Percentiles rank a stretch among this genome's conserved stretches.
These are phyloP conservation scores for Evansstolkia leycettana DNA, from an alignment of 495 filamentous ascomycete species.

Conservation along the genomic window DNA sequence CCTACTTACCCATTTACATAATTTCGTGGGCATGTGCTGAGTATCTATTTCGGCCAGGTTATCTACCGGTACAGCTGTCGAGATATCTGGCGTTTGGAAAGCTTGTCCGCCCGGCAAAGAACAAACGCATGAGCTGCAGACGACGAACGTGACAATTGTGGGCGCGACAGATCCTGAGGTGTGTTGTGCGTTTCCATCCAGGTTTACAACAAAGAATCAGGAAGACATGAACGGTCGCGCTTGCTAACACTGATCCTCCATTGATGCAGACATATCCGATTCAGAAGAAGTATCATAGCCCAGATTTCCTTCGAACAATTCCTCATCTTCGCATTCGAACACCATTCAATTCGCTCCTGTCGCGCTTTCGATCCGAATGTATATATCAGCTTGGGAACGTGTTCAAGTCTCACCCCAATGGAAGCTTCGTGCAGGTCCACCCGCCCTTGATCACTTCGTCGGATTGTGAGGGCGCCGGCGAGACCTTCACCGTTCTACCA, in stretches of 20 bases:
- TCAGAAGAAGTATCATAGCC: constrained; percentile 86
- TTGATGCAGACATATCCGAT: constrained; percentile 64
- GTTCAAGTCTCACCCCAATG: constrained; percentile 43
- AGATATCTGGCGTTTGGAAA: constrained; percentile 68
- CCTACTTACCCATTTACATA: too few relatives aligned
- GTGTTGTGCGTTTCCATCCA: constrained; percentile 15
- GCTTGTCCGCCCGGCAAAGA: constrained; percentile 52
- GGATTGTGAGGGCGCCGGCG: constrained; percentile 92
- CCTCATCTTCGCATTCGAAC: constrained; percentile 83
- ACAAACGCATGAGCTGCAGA: constrained; percentile 73
- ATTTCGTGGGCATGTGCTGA: too few relatives aligned
- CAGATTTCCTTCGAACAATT: constrained; percentile 78
- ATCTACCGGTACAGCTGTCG: constrained; percentile 66
- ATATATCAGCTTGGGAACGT: constrained; percentile 61
- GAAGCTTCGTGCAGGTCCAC: constrained; percentile 74
- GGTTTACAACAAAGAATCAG: not conserved
- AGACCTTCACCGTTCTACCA: constrained; percentile 70
- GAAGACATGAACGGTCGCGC: not conserved
- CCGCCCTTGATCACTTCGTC: constrained; percentile 93
- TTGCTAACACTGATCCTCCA: constrained; percentile 1
- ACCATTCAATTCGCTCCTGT: constrained; percentile 64
- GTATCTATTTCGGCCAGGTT: too few relatives aligned
- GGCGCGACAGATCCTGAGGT: constrained; percentile 72
- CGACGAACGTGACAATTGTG: constrained; percentile 51
- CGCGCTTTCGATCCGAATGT: constrained; percentile 81